A percentile compares a stretch with the other conserved stretches of the same genome.
These are phyloP conservation scores for Clonostachys solani DNA, from an alignment of 2,329 filamentous ascomycete species.

Conservation along the genomic window DNA sequence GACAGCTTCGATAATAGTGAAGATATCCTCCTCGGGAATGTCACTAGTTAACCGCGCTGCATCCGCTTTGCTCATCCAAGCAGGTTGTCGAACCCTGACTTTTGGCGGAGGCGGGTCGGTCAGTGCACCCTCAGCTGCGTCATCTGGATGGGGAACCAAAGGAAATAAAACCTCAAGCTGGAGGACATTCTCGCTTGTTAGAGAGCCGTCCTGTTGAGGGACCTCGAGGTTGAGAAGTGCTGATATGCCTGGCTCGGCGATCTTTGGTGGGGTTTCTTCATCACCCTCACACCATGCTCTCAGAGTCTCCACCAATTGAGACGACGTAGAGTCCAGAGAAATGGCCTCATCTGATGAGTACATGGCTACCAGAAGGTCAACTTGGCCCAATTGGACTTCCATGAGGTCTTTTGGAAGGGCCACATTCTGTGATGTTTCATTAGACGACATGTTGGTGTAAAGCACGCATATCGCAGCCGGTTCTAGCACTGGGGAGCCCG, in stretches of 20 bases:
- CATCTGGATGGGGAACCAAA: slow-evolving; percentile 9
- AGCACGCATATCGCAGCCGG: no score
- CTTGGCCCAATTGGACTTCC: slow-evolving; percentile 39
- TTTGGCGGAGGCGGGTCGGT: slow-evolving; percentile 32
- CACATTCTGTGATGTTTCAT: no score
- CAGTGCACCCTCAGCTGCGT: slow-evolving; percentile 1
- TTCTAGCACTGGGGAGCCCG: no score
- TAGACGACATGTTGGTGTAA: no score
- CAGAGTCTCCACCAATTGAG: slow-evolving; percentile 8
- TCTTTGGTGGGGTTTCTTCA: background rate
- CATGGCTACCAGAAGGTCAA: slow-evolving; percentile 50
- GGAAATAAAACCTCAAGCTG: slow-evolving; percentile 29
- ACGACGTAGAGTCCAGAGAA: slow-evolving; percentile 13
- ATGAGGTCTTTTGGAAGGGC: slow-evolving; percentile 35
- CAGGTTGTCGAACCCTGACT: slow-evolving; percentile 41
- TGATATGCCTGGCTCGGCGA: slow-evolving; percentile 7
- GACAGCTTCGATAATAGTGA: slow-evolving; percentile 38
- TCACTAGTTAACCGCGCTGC: slow-evolving; percentile 26
- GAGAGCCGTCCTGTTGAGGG: slow-evolving; percentile 4
- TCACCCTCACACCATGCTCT: slow-evolving; percentile 14
- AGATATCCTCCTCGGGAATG: slow-evolving; percentile 36
- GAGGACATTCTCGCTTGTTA: slow-evolving; percentile 5
- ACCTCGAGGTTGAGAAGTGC: slow-evolving; percentile 18
- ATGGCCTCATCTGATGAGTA: slow-evolving; percentile 34
- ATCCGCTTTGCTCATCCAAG: slow-evolving; percentile 47